A percentile compares a stretch with the other conserved stretches of the same genome.
Evolutionary conservation across 2,329 filamentous ascomycete species (phyloP).

Genomic region (Neofusicoccum sp.): DNA sequence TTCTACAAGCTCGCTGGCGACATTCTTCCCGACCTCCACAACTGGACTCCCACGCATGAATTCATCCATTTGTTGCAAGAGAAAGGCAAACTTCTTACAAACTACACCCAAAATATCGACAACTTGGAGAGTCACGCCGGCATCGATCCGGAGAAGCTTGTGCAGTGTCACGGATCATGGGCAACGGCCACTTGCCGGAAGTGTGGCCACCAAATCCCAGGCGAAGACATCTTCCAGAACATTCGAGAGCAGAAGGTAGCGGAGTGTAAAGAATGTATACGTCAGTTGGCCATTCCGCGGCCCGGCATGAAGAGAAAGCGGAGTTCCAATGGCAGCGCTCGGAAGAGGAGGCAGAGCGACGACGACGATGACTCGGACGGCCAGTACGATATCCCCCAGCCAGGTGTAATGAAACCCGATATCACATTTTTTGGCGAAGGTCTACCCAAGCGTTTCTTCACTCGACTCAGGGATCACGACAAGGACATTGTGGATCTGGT

Average conservation of each 20-base stretch:
- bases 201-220: constrained; percentile 71
- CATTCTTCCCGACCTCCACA: constrained; percentile 76
- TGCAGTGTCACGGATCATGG: constrained; percentile 96
- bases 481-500: constrained; percentile 79
- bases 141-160: constrained; percentile 74
- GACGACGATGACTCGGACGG: constrained; percentile 58
- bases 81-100: constrained; percentile 85
- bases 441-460: constrained; percentile 79
- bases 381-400: constrained; percentile 63
- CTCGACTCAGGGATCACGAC: constrained; percentile 78
- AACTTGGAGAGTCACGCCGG: constrained; percentile 89
- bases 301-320: constrained; percentile 54
- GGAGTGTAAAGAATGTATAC: constrained; percentile 69
- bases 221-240: constrained; percentile 75
- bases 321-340: constrained; percentile 46
- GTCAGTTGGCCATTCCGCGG: constrained; percentile 49
- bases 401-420: constrained; percentile 90
- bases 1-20: constrained; percentile 93
- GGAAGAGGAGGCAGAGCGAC: constrained; percentile 51
- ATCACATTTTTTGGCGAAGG: constrained; percentile 97
- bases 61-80: constrained; percentile 90
- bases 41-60: constrained; percentile 86
- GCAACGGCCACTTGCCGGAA: constrained; percentile 86
- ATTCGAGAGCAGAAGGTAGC: constrained; percentile 76
- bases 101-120: constrained; percentile 99